These are phyloP conservation scores for Trichoderma sp. DNA, from an alignment of 2,329 filamentous ascomycete species.

Conservation along the genomic window DNA sequence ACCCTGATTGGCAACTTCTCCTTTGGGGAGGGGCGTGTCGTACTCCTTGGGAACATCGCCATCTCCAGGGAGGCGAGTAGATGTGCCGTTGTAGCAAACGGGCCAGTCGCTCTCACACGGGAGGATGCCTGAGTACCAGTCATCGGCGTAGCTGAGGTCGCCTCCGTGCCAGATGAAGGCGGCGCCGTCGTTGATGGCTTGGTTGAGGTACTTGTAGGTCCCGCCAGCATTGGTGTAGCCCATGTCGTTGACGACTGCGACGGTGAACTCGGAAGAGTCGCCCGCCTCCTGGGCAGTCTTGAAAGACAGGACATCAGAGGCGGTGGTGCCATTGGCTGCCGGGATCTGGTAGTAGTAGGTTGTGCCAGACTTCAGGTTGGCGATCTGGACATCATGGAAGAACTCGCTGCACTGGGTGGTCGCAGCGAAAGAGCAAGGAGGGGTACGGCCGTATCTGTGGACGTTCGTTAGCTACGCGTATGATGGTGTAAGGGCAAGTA, in stretches of 20 bases:
- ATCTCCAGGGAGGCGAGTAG: conserved; percentile 4
- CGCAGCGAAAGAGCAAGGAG: background rate
- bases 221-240: conserved; percentile 16
- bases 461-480: background rate
- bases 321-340: conserved; percentile 17
- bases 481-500: no score
- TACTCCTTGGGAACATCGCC: conserved; percentile 8
- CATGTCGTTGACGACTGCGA: conserved; percentile 17
- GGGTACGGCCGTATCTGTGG: conserved; percentile 11
- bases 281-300: conserved; percentile 12
- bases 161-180: conserved; percentile 21
- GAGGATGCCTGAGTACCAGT: conserved; percentile 12
- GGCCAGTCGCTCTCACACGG: conserved; percentile 19
- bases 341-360: conserved; percentile 21
- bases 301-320: conserved; percentile 15
- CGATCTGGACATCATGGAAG: conserved; percentile 19
- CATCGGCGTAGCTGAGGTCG: conserved; percentile 18
- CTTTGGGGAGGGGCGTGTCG: conserved; percentile 9
- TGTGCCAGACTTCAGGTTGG: background rate
- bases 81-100: conserved; percentile 13
- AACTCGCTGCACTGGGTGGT: conserved; percentile 20
- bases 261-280: conserved; percentile 2
- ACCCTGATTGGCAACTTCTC: conserved; percentile 17
- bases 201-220: conserved; percentile 16
- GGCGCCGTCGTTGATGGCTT: conserved; percentile 2